Evolutionary conservation across 2,329 filamentous ascomycete species (phyloP), one percentile per base, ranked within the genome.

Genomic region (Fusarium continuum): DNA sequence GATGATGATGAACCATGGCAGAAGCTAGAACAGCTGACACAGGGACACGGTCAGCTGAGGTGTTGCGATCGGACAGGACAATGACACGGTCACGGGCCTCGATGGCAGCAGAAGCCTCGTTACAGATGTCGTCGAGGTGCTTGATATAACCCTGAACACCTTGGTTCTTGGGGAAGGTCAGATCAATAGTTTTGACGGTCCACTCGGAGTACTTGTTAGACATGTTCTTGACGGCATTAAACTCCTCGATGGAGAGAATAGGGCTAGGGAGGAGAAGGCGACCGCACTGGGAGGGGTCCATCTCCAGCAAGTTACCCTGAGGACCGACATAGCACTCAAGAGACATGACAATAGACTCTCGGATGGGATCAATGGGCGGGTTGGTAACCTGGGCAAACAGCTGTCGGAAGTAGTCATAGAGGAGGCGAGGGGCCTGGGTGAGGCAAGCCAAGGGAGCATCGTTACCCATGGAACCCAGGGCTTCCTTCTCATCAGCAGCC

Each of bases 361-460:
- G 87, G 70, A 98, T 98, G 26, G 94, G 94, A 74, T 98, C 94
- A 73, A 98, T 98, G 13, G 94, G 94, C 68, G 94, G 94, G 78
- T 98, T 98, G 61, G 94, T 98, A 76, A 98, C 94, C 80, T 98
- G 94, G 9, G 94, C 94, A 76, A 98, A 98, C 36, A 98, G 88
- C 81, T 98, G 92, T 63, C 94, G 89, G 89, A 98, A 98, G 80
- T 98, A 98, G 77, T 97, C 94, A 77, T 91, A 96, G 17, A 97
- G 85, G 49, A 97, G 83, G 69, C 93, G 91, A 68, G 94, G 93
- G 63, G 93, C 91, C 66, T 91, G 86, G n/a, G 94, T 91, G 74
- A 98, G 83, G 77, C 93, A 97, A 48, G 94, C 94, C 64, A 98
- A 82, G 36, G 94, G 94, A 38, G 91, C 92, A 81, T 98, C 94